phyloP scores from a whole-genome alignment of 805 yeast species.

The Tetrapisispora phaffii region DNA sequence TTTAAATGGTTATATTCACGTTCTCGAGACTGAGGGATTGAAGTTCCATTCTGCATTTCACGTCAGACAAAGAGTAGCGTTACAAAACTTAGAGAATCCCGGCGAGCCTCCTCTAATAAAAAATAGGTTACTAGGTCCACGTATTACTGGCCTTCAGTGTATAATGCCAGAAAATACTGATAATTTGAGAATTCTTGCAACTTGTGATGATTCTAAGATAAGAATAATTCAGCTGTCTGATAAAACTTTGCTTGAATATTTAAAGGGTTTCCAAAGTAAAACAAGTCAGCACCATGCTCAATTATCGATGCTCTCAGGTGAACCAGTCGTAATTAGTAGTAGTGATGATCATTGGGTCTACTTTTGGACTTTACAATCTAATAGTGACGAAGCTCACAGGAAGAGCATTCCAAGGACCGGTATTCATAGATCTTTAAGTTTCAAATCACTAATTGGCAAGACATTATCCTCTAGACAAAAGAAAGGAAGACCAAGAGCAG shows the following conservation, averaged over 20 bases:
- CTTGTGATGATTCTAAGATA: constrained; percentile 76
- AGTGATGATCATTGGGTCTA: constrained; percentile 86
- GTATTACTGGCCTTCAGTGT: constrained; percentile 67
- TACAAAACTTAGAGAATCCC: constrained; percentile 17
- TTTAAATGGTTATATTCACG: constrained; percentile 57
- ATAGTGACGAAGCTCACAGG: constrained; percentile 4
- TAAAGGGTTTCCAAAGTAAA: constrained; percentile 66
- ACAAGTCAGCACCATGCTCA: constrained; percentile 63
- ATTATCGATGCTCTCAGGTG: constrained; percentile 6
- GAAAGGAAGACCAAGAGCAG: background rate
- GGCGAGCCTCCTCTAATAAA: constrained; percentile 1
- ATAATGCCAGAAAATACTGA: constrained; percentile 19
- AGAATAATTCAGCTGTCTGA: constrained; percentile 51
- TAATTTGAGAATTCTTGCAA: constrained; percentile 42
- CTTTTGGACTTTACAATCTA: constrained; percentile 51
- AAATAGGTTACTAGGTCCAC: constrained; percentile 34
- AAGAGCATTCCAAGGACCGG: constrained; percentile 2
- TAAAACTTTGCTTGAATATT: constrained; percentile 49
- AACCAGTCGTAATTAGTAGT: constrained; percentile 53
- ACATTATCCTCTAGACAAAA: background rate
- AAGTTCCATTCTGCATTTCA: constrained; percentile 37
- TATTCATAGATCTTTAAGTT: background rate
- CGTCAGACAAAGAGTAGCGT: constrained; percentile 35
- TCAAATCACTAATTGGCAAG: background rate
- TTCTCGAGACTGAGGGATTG: constrained; percentile 56